Evolutionary conservation across 192 early-diverging fungal genomes (phyloP).

Genomic region (Backusella luteola): DNA sequence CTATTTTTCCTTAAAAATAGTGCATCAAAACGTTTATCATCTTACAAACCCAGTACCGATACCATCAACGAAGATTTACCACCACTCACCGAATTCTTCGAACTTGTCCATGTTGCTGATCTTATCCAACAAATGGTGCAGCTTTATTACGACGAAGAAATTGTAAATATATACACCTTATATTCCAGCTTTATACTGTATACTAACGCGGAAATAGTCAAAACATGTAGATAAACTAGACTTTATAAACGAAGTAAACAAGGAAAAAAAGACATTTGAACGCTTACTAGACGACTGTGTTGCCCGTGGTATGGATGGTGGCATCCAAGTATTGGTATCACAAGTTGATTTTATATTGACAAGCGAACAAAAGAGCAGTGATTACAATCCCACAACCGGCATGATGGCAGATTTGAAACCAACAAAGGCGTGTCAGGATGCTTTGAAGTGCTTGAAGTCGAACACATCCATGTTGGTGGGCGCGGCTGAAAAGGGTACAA

Average conservation of each 20-base stretch:
- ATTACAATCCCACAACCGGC: constrained; percentile 71
- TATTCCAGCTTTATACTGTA: neutral
- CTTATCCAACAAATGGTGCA: constrained; percentile 93
- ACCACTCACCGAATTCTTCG: constrained; percentile 83
- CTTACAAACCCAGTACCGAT: constrained; percentile 43
- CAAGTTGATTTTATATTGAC: constrained; percentile 83
- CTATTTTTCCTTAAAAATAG: constrained; percentile 20
- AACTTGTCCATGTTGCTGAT: constrained; percentile 92
- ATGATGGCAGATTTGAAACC: constrained; percentile 63
- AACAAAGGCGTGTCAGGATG: constrained; percentile 79
- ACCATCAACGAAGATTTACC: constrained; percentile 46
- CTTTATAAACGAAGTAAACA: constrained; percentile 87
- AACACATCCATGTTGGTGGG: constrained; percentile 75
- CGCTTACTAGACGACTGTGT: constrained; percentile 85
- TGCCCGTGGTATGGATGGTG: constrained; percentile 89
- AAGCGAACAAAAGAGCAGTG: constrained; percentile 62
- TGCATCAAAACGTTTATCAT: constrained; percentile 43
- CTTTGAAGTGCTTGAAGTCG: constrained; percentile 74
- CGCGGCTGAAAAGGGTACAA: constrained; percentile 78
- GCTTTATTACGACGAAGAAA: constrained; percentile 82
- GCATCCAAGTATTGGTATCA: constrained; percentile 78
- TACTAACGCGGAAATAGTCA: constrained; percentile 24
- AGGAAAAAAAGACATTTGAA: constrained; percentile 92
- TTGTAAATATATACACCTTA: no score
- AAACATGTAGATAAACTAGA: constrained; percentile 86